A percentile compares a stretch with the other conserved stretches of the same genome.
Conservation (phyloP, 164 flowering plant species). For the Buxus sempervirens region DNA sequence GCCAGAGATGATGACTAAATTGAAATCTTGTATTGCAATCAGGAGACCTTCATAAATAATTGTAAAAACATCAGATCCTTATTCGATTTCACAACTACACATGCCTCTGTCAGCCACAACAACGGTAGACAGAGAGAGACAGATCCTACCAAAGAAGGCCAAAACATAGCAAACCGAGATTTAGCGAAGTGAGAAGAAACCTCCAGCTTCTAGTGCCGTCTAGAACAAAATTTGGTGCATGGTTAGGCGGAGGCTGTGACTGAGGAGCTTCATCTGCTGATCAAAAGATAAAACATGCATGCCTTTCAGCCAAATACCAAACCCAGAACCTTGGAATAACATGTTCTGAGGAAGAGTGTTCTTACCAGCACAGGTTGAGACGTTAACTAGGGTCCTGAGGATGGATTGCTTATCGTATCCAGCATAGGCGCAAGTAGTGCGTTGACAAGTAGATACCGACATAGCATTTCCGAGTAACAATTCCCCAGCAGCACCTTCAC, state of each 20-base stretch:
- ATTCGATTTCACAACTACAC: too few relatives aligned
- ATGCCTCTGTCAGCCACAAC: too few relatives aligned
- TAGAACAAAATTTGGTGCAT: conserved; percentile 18
- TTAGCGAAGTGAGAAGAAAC: conserved; percentile 20
- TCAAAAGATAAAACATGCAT: not conserved
- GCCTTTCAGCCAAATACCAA: not conserved
- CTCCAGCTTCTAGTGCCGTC: conserved; percentile 24
- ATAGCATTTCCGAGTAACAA: conserved; percentile 39
- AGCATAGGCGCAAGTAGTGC: conserved; percentile 51
- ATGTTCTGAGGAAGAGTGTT: not conserved
- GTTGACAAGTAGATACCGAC: conserved; percentile 17
- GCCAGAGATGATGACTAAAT: too few relatives aligned
- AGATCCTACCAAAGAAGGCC: not conserved
- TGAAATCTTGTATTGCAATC: too few relatives aligned
- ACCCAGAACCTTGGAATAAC: not conserved
- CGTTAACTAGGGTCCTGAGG: conserved; percentile 27
- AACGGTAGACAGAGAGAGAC: not conserved
- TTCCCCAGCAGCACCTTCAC: conserved; percentile 32
- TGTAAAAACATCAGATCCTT: too few relatives aligned
- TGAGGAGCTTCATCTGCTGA: not conserved
- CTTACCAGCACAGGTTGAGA: conserved; percentile 50
- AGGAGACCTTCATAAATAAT: too few relatives aligned
- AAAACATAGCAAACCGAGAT: conserved; percentile 21
- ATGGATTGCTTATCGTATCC: conserved; percentile 47
- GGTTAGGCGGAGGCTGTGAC: conserved; percentile 10